Evolutionary conservation across 805 yeast genomes (phyloP).

Genomic region (Candida peoriensis): DNA sequence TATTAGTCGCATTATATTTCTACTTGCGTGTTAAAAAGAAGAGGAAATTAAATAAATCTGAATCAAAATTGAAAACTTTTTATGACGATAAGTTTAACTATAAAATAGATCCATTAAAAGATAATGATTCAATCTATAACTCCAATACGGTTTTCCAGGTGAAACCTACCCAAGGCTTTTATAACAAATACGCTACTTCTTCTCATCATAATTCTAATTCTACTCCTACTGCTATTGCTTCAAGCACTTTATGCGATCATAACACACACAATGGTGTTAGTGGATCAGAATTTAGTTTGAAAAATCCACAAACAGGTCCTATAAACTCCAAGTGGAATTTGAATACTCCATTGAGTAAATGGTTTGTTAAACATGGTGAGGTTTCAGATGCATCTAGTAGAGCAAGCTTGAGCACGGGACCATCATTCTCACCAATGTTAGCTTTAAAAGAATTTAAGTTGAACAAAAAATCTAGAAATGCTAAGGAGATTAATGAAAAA

Average conservation of each 20-base stretch:
- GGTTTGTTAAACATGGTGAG: constrained; percentile 21
- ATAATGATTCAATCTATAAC: constrained; percentile 10
- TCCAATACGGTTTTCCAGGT: constrained; percentile 13
- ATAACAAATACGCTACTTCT: background rate
- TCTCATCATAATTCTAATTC: background rate
- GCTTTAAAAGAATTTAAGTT: constrained; percentile 22
- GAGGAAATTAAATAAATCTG: constrained; percentile 4
- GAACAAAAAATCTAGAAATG: constrained; percentile 8
- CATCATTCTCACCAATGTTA: constrained; percentile 20
- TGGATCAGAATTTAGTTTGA: constrained; percentile 16
- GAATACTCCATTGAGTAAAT: constrained; percentile 23
- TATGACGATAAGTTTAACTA: constrained; percentile 24
- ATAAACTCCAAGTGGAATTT: constrained; percentile 18
- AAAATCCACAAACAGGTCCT: constrained; percentile 11
- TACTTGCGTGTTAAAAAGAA: constrained; percentile 11
- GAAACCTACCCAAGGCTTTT: constrained; percentile 2
- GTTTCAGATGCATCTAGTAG: constrained; percentile 8
- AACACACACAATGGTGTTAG: background rate
- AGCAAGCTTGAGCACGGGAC: constrained; percentile 20
- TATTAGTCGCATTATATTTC: constrained; percentile 11
- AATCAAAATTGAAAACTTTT: constrained; percentile 8
- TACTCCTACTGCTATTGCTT: constrained; percentile 1
- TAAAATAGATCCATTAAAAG: constrained; percentile 9
- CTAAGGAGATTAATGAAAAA: constrained; percentile 10
- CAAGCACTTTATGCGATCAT: background rate